These are phyloP conservation scores for Chlorella sp. DNA, from an alignment of 139 green algal species.

Conservation along the genomic window DNA sequence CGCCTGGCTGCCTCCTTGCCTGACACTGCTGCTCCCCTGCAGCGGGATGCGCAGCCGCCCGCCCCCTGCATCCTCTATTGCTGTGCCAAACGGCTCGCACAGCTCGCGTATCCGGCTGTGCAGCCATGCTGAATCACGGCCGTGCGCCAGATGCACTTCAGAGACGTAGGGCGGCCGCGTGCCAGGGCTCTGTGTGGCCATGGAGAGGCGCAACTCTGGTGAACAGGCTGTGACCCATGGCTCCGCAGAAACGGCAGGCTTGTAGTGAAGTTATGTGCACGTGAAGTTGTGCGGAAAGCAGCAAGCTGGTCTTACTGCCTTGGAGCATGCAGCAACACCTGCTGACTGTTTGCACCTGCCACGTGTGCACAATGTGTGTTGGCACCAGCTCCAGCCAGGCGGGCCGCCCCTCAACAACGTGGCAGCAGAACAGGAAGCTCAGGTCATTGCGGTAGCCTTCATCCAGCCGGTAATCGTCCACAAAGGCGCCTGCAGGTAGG, in stretches of 20 bases:
- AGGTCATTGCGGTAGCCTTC: conserved; percentile 72
- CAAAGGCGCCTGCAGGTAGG: conserved; percentile 55
- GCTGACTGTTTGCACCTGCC: background rate
- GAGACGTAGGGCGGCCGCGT: conserved; percentile 12
- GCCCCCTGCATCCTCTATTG: background rate
- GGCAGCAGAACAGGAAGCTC: conserved; percentile 51
- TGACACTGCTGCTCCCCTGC: background rate
- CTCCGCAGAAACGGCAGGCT: too few relatives aligned
- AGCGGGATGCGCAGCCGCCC: background rate
- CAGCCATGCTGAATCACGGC: background rate
- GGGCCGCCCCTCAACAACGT: background rate
- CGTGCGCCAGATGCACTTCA: background rate
- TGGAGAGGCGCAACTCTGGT: too few relatives aligned
- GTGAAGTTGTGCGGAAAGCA: too few relatives aligned
- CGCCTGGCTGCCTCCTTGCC: too few relatives aligned
- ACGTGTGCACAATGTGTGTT: conserved; percentile 20
- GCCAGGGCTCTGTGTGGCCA: background rate
- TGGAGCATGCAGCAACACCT: too few relatives aligned
- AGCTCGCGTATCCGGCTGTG: background rate
- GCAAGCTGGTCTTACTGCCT: too few relatives aligned
- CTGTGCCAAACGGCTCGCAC: background rate
- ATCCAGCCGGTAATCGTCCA: conserved; percentile 73
- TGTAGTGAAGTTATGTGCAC: too few relatives aligned
- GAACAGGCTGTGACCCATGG: too few relatives aligned
- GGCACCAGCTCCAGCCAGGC: conserved; percentile 28